Base-by-base conservation (phyloP, 345 rosid genomes). In the Erysimum cheiranthoides region DNA sequence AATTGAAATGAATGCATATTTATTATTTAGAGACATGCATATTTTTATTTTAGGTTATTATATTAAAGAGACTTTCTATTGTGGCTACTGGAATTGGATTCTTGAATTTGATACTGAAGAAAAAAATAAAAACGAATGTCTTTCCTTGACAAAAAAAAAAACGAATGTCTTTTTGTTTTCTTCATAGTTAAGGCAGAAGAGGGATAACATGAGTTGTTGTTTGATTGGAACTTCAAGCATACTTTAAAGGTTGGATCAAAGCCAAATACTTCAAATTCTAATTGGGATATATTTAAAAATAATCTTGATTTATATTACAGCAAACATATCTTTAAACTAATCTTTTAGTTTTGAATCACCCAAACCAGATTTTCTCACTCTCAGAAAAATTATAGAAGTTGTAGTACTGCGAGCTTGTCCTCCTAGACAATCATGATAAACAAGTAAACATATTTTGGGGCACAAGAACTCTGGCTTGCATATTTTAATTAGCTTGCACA, bases 61-160 rank as follows among this genome's bases (percentile, higher is more conserved):
- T 59, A 50, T 64, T 27, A 68, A 76, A 76, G 75, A 61, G 34
- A 62, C 64, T 61, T 68, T 69, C 50, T 69, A 31, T 69, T 69
- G 65, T 68, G 74, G 65, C 47, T 62, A 69, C 14, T 60, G 64
- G 80, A 70, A 76, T 76, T 76, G 70, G 80, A 76, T 76, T 76
- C 80, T 47, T 76, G 80, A 62, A 53, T 76, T 52, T 76, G 80
- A 76, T 76, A 69, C 75, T 18, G 51, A 35, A 42, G 13, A 50
- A 52, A 13, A 57, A 16, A 18, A 4, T 58, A 31, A 51, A 63
- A 43, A 61, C n/a, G 60, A 61, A 18, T 61, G 52, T 58, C 67
- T 57, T 71, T 71, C n/a, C n/a, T n/a, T n/a, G n/a, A n/a, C n/a
- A 13, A 57, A 16, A 18, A 4, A 51, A 31, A 51, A 63, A 43